Evolutionary conservation across 139 green algal genomes (phyloP), one percentile per base, ranked within the genome.

Genomic region (Chlorella sp.): DNA sequence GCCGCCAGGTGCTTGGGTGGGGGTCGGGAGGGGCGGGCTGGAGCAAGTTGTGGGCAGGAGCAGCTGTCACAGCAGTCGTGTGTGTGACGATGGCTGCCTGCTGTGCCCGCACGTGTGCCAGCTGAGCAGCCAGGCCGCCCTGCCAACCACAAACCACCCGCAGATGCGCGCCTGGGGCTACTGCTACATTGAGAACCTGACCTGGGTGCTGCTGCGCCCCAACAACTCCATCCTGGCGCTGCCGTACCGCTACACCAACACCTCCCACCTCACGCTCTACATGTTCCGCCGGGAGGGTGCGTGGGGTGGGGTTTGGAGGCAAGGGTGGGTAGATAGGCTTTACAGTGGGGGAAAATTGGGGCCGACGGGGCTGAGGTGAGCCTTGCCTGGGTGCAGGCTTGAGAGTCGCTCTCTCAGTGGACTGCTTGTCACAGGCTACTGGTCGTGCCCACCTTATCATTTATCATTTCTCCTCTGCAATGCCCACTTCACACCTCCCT

Each of bases 161-260:
- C 83, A 90, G 68, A 93, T 94, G 90, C 85, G 84, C 17, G 76
- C 70, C 40, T 93, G 88, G 89, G 92, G 94, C 20, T 98, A 90
- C 84, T 74, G 73, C 32, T 98, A 98, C 83, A 91, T 98, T 16
- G 96, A 98, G 85, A 98, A 98, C 91, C 90, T 98, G 85, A 98
- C 94, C 1, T 98, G 96, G 96, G 95, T 98, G 67, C 90, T 91
- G 65, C 84, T 97, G 76, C 43, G 69, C 14, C 85, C 93, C 58
- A 95, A 93, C 87, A 94, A 98, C 93, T 84, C 40, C 41, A 87
- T 98, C 5, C 40, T 93, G 46, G 32, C 38, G 20, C 69, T 87
- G 51, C 81, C 86, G 2, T 88, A 82, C n/a, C 72, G 64, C 70
- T 90, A 92, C 86, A 51, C 87, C 28, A 65, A 80, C 41, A 73